Evolutionary conservation across 352 stramenopile genomes (phyloP), one percentile per base, ranked within the genome.

Genomic region (Phytopythium ostracodes): DNA sequence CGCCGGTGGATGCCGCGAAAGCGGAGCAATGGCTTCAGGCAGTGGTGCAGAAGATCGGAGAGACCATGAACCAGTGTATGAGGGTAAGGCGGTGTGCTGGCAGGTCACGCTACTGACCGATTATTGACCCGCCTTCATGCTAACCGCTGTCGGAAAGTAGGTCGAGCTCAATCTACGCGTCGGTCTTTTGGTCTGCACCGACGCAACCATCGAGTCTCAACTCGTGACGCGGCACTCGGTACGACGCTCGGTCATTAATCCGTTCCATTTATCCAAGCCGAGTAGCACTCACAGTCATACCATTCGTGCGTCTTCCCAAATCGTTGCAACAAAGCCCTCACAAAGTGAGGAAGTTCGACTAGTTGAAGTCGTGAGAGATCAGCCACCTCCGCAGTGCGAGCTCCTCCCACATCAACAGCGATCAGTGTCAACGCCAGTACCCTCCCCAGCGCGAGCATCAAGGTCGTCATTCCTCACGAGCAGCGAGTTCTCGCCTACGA

Each of bases 111-210:
- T 29, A 15, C 5, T 52, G 17, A 11, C 43, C 25, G 50, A 38
- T 46, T 31, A 31, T 44, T 42, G 56, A 20, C 7, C 38, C 38
- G 33, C 53, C 22, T 7, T n/a, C 38, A 44, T 4, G 15, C 11
- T 44, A 11, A 11, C 12, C 20, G 25, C 3, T 20, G 22, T 36
- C 12, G 24, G 27, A 36, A 36, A 36, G 47, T 22, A 89, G 81
- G 72, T 91, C 29, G 84, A 92, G 59, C 63, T 92, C 11, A 72
- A 87, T 52, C 66, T 93, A 38, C 80, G 80, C 8, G 64, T 88
- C 3, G 84, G 84, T 15, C 65, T 89, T 1, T 73, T 93, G 8
- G 55, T 66, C 9, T 91, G 81, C 42, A 33, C 59, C 11, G 64
- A 82, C 51, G 58, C 69, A 22, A 54, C 77, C n/a, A 63, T 93